A percentile compares a stretch with the other conserved stretches of the same genome.
Evolutionary conservation across 768 basidiomycete genomes (phyloP).

Genomic region (Lentinula aciculospora): DNA sequence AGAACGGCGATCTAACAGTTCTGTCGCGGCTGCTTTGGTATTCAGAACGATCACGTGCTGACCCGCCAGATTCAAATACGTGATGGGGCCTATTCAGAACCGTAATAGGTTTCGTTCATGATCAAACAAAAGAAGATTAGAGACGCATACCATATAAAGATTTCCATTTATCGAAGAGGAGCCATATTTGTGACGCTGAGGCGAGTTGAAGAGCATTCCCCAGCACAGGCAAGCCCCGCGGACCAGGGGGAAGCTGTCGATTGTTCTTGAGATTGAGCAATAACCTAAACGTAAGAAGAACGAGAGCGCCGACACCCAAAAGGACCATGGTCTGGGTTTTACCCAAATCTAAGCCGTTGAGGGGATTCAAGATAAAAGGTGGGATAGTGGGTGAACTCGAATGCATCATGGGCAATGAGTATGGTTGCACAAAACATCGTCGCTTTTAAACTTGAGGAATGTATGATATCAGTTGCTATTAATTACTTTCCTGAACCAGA

Average conservation of each 20-base stretch:
- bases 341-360: too few species aligned
- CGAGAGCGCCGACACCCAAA: too few species aligned
- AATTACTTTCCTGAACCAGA: too few species aligned
- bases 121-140: too few species aligned
- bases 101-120: not conserved
- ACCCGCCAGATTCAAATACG: slow-evolving; percentile 1
- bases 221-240: not conserved
- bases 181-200: not conserved
- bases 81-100: not conserved
- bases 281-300: too few species aligned
- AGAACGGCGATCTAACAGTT: not conserved
- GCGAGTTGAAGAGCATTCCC: not conserved
- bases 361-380: too few species aligned
- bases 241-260: not conserved
- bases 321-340: too few species aligned
- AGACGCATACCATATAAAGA: not conserved
- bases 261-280: not conserved
- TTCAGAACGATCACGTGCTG: slow-evolving; percentile 1
- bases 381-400: too few species aligned
- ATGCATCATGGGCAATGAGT: too few species aligned
- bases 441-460: too few species aligned
- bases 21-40: not conserved
- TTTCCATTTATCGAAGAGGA: not conserved
- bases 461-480: too few species aligned
- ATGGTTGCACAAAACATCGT: too few species aligned